Base-by-base conservation (phyloP, 164 flowering plant genomes). In the Vitis amurensis region DNA sequence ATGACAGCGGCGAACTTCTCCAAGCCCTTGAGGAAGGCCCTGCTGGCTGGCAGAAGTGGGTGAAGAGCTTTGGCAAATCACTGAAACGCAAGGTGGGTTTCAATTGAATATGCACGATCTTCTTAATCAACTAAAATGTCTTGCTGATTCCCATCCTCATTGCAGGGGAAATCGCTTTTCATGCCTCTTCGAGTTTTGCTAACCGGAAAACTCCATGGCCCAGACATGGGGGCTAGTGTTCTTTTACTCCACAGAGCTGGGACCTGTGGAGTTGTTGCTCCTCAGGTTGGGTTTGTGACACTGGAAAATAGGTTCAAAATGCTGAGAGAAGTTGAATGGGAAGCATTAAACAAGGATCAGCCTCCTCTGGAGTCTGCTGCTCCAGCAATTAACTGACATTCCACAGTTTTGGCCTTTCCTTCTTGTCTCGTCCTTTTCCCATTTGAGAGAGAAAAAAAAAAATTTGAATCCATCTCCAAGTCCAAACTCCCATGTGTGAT, bases 141-240 rank as follows among this genome's bases (percentile, higher is more conserved):
- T 37, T 61, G 50, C 31, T n/a, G 12, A 27, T 60, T 44, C 29
- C 52, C 10, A 48, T 52, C 9, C 55, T 56, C 23, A 44, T 74
- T 37, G 23, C 90, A 93, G 99, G 99, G 99, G 49, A 95, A 93
- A 81, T 87, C 90, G 67, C 90, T 95, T 37, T 93, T 95, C 85
- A 88, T 95, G 98, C 99, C 98, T 7, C 88, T 95, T 14, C 83
- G 98, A 62, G 89, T 93, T 56, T 70, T 93, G 82, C 84, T 93
- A 58, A 93, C 99, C 2, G 99, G 99, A 68, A 93, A 88, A 75
- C 92, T 95, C 16, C 98, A 95, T 71, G 99, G 99, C 19, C 99
- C 99, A 29, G 98, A 91, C 58, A 93, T 93, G 85, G 93, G 86
- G 5, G 61, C 84, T 2, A 80, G 85, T 68, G 67, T 93, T n/a